Conservation (phyloP, 2,329 filamentous ascomycete species). For the Cordyceps cateniannulata region DNA sequence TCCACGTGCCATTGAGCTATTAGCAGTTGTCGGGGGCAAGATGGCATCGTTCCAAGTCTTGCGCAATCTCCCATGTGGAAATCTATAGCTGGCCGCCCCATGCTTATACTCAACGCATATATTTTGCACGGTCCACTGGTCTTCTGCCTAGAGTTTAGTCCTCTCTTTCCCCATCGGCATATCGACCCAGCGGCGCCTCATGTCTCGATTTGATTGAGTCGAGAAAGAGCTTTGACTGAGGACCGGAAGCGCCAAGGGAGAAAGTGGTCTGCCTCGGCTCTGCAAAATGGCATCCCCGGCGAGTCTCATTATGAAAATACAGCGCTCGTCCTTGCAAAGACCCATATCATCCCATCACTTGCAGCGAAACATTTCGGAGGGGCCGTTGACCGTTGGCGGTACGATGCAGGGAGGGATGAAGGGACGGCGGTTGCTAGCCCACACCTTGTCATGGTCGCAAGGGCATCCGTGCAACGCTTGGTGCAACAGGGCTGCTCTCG, state of each 20-base stretch:
- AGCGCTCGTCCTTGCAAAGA: neutral
- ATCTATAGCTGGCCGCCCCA: too few relatives aligned
- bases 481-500: neutral
- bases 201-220: neutral
- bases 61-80: too few relatives aligned
- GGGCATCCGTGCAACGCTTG: neutral
- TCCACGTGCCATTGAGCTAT: slow-evolving; percentile 7
- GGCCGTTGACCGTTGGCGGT: neutral
- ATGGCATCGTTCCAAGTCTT: neutral
- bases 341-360: neutral
- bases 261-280: neutral
- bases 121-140: too few relatives aligned
- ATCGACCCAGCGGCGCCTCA: neutral
- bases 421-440: neutral
- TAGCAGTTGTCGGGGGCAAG: neutral
- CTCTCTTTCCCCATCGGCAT: neutral
- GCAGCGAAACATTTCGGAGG: neutral
- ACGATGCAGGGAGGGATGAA: neutral
- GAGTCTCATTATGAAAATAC: neutral
- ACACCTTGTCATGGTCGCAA: neutral
- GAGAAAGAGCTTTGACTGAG: neutral
- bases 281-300: neutral
- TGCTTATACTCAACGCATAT: too few relatives aligned
- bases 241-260: neutral
- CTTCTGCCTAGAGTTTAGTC: neutral